Conservation (phyloP, 78 protist genomes). For the Dictyostelium brefeldianum region DNA sequence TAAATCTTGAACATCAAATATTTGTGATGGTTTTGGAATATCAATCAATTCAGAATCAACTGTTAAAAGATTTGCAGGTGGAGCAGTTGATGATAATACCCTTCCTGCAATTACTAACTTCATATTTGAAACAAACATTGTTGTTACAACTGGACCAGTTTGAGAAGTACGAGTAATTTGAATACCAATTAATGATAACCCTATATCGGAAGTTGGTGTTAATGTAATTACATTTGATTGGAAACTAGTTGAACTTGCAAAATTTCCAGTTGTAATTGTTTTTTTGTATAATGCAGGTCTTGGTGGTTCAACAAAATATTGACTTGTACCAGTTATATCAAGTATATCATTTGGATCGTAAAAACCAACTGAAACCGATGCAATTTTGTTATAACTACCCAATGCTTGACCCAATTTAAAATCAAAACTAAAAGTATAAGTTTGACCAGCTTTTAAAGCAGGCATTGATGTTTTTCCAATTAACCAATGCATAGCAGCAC, state of each 20-base stretch:
- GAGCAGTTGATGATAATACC: not conserved
- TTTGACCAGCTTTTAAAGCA: not conserved
- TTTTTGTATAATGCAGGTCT: not conserved
- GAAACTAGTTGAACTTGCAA: not conserved
- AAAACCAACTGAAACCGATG: not conserved
- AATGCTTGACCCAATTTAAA: constrained; percentile 9
- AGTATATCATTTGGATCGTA: not conserved
- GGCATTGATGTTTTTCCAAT: not conserved
- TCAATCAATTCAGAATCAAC: constrained; percentile 17
- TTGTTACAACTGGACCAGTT: not conserved
- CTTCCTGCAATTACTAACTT: not conserved
- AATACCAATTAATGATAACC: not conserved
- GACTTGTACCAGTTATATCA: too few species aligned
- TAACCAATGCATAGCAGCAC: not conserved
- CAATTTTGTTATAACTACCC: not conserved
- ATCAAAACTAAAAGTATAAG: constrained; percentile 1
- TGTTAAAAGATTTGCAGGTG: constrained; percentile 19
- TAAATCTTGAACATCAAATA: constrained; percentile 1
- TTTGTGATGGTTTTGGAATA: constrained; percentile 4
- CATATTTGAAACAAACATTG: not conserved
- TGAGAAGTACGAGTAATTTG: not conserved
- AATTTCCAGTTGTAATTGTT: not conserved
- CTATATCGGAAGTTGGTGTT: not conserved
- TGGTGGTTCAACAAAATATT: not conserved
- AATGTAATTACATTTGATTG: not conserved